These are phyloP conservation scores for Globisporangium abappressorium DNA, from an alignment of 352 stramenopile genomes.

Conservation along the genomic window DNA sequence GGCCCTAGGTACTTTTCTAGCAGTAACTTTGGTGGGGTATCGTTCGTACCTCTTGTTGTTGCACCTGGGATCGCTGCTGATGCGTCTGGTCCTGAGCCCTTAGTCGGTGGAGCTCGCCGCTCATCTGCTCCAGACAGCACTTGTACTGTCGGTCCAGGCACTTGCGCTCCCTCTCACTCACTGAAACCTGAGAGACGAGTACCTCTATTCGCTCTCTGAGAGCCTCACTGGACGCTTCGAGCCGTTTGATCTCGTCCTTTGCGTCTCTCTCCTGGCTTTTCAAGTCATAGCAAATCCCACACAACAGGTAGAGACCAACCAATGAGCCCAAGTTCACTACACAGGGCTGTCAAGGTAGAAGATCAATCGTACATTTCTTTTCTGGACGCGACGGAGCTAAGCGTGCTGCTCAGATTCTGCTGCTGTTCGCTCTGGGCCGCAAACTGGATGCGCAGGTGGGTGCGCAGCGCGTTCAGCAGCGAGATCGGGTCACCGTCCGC, in stretches of 20 bases:
- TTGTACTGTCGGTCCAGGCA: conserved; percentile 34
- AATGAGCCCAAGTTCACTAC: neutral
- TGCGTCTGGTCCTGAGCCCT: conserved; percentile 13
- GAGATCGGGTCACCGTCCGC: conserved; percentile 64
- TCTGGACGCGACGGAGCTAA: conserved; percentile 23
- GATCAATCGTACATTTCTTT: conserved; percentile 32
- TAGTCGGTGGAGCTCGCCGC: conserved; percentile 21
- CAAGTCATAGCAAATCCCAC: neutral
- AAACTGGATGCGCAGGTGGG: conserved; percentile 65
- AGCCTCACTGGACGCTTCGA: conserved; percentile 27
- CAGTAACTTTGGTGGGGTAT: neutral
- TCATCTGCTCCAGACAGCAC: conserved; percentile 30
- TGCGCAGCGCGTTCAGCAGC: conserved; percentile 64
- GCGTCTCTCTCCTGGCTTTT: conserved; percentile 32
- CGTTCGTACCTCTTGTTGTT: conserved; percentile 14
- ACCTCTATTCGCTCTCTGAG: conserved; percentile 26
- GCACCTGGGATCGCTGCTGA: neutral
- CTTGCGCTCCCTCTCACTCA: conserved; percentile 27
- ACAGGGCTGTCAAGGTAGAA: neutral
- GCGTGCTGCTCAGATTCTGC: conserved; percentile 19
- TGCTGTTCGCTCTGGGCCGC: conserved; percentile 41
- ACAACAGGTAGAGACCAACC: neutral
- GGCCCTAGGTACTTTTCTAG: neutral
- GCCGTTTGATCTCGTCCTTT: conserved; percentile 29
- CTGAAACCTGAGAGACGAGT: conserved; percentile 30